Conservation (phyloP, 768 basidiomycete genomes). For the Glaciozyma martinii region DNA sequence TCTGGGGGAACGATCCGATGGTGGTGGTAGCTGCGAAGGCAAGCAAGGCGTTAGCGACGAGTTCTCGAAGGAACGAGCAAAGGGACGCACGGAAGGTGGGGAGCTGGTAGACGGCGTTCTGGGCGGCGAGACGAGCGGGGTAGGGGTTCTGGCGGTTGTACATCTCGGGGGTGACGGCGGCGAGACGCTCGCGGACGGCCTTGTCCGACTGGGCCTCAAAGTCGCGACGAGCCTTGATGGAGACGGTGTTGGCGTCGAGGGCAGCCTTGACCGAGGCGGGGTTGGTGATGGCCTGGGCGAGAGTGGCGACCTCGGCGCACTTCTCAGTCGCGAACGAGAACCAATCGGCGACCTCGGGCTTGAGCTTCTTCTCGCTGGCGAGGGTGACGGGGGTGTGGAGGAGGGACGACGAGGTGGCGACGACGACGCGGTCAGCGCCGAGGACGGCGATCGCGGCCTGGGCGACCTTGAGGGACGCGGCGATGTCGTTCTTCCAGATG, state of each 20-base stretch:
- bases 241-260: conserved; percentile 77
- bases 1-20: conserved; percentile 55
- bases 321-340: conserved; percentile 98
- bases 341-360: conserved; percentile 86
- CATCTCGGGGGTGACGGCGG: conserved; percentile 74
- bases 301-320: conserved; percentile 74
- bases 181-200: conserved; percentile 87
- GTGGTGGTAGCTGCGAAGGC: conserved; percentile 21
- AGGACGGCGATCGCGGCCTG: conserved; percentile 77
- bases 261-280: conserved; percentile 53
- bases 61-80: conserved; percentile 61
- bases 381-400: conserved; percentile 97
- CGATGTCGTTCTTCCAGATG: conserved; percentile 98
- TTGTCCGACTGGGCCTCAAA: conserved; percentile 92
- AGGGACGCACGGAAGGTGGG: conserved; percentile 99
- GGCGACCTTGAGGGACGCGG: conserved; percentile 65
- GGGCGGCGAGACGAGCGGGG: conserved; percentile 72
- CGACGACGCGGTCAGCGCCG: conserved; percentile 77
- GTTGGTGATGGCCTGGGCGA: conserved; percentile 78
- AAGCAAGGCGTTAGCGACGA: conserved; percentile 3
- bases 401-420: conserved; percentile 94
- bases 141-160: conserved; percentile 84
- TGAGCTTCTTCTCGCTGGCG: conserved; percentile 81
- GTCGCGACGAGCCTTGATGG: conserved; percentile 86
- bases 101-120: conserved; percentile 76